These are phyloP conservation scores for Scolecobasidium constrictum DNA, from an alignment of 2,329 filamentous ascomycete genomes.

Conservation along the genomic window DNA sequence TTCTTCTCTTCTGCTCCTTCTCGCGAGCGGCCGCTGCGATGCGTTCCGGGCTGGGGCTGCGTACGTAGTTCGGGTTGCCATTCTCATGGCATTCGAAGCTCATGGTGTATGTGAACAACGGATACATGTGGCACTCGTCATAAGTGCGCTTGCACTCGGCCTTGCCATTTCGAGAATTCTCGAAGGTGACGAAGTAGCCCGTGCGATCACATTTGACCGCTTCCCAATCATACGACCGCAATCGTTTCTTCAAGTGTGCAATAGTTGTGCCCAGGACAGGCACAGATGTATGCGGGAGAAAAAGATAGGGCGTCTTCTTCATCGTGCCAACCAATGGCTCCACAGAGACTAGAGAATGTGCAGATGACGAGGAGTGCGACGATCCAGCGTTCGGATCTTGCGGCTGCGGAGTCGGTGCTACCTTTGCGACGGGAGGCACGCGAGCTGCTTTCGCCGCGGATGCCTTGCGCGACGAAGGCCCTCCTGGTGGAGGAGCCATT, in stretches of 20 bases:
- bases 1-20: slow-evolving; percentile 55
- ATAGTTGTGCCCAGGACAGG: slow-evolving; percentile 79
- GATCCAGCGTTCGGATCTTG: slow-evolving; percentile 29
- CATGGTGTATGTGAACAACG: slow-evolving; percentile 89
- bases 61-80: slow-evolving; percentile 52
- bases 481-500: slow-evolving; percentile 6
- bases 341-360: slow-evolving; percentile 49
- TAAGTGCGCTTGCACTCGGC: slow-evolving; percentile 74
- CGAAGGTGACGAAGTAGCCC: slow-evolving; percentile 89
- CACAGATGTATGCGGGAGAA: slow-evolving; percentile 76
- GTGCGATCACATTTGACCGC: slow-evolving; percentile 73
- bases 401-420: too few species aligned
- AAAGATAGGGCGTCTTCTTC: slow-evolving; percentile 76
- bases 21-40: slow-evolving; percentile 39
- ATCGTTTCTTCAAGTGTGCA: slow-evolving; percentile 77
- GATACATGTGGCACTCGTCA: slow-evolving; percentile 64
- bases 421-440: slow-evolving; percentile 20
- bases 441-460: not conserved
- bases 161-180: slow-evolving; percentile 64
- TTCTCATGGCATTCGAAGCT: slow-evolving; percentile 73
- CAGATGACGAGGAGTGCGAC: slow-evolving; percentile 17
- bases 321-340: slow-evolving; percentile 59
- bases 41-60: slow-evolving; percentile 41
- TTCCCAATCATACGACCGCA: slow-evolving; percentile 73
- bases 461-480: not conserved